phyloP scores from a whole-genome alignment of 2,329 filamentous ascomycete genomes.

The Gaeumannomyces sp. region DNA sequence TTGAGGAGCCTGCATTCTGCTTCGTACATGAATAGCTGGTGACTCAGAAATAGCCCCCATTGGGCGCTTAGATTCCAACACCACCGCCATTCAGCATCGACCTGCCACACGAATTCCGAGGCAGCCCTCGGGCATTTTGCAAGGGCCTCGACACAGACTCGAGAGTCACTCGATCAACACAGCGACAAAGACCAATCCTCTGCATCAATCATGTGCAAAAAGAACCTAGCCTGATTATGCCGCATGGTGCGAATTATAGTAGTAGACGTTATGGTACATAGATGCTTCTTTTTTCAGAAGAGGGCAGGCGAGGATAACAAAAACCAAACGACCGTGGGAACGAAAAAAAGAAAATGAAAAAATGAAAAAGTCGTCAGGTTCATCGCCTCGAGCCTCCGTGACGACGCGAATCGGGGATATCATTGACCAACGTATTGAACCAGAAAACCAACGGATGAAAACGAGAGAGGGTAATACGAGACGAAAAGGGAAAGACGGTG shows the following conservation, averaged over 20 bases:
- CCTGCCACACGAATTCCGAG: too few relatives aligned
- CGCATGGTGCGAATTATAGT: not conserved
- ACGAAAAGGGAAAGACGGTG: not conserved
- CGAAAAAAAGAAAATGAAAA: constrained; percentile 2
- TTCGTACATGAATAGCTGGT: not conserved
- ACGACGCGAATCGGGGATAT: constrained; percentile 5
- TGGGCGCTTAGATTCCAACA: not conserved
- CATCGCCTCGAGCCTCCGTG: constrained; percentile 2
- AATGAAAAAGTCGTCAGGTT: not conserved
- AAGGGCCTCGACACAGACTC: not conserved
- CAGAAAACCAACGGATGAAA: not conserved
- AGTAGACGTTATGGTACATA: constrained; percentile 7
- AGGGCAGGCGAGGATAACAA: not conserved
- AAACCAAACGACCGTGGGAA: constrained; percentile 9
- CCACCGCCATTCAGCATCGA: not conserved
- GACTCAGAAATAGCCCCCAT: not conserved
- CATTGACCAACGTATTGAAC: constrained; percentile 2
- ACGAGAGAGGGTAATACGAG: not conserved
- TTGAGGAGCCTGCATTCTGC: not conserved
- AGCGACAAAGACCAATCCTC: not conserved
- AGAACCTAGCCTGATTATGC: not conserved
- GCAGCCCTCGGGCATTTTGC: too few relatives aligned
- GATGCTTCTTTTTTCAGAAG: constrained; percentile 6
- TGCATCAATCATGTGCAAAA: not conserved
- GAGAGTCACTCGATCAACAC: not conserved